Conservation (phyloP, 768 basidiomycete species). For the Pleurotus platypus region DNA sequence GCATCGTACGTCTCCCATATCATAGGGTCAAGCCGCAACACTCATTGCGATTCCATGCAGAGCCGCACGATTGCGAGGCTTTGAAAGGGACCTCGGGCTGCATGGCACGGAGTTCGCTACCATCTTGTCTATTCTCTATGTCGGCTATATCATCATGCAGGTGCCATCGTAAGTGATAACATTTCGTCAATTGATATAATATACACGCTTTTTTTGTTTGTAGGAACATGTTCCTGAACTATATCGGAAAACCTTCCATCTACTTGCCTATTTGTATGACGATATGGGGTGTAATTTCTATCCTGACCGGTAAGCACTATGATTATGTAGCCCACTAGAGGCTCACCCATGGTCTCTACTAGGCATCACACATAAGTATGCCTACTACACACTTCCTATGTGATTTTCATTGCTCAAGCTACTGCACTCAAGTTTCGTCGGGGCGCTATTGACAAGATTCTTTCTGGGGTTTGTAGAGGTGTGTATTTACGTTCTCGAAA, state of each 20-base stretch:
- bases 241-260: conserved; percentile 59
- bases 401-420: neutral
- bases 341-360: neutral
- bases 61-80: conserved; percentile 63
- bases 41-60: conserved; percentile 21
- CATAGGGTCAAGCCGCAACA: neutral
- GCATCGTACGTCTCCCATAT: conserved; percentile 39
- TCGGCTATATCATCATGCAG: conserved; percentile 72
- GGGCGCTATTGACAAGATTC: conserved; percentile 67
- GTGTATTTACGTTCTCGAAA: neutral
- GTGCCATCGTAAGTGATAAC: conserved; percentile 53
- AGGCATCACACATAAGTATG: conserved; percentile 41
- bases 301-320: conserved; percentile 38
- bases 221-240: conserved; percentile 69
- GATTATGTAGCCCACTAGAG: neutral
- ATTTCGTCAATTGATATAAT: neutral
- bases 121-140: conserved; percentile 57
- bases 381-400: neutral
- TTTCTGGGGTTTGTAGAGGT: conserved; percentile 68
- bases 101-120: conserved; percentile 59
- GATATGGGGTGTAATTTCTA: conserved; percentile 59
- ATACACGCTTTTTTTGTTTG: neutral
- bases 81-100: conserved; percentile 58
- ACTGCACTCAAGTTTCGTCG: conserved; percentile 44
- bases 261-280: conserved; percentile 62